These are phyloP conservation scores for Syzygium jambos DNA, from an alignment of 345 rosid genomes.

Conservation along the genomic window DNA sequence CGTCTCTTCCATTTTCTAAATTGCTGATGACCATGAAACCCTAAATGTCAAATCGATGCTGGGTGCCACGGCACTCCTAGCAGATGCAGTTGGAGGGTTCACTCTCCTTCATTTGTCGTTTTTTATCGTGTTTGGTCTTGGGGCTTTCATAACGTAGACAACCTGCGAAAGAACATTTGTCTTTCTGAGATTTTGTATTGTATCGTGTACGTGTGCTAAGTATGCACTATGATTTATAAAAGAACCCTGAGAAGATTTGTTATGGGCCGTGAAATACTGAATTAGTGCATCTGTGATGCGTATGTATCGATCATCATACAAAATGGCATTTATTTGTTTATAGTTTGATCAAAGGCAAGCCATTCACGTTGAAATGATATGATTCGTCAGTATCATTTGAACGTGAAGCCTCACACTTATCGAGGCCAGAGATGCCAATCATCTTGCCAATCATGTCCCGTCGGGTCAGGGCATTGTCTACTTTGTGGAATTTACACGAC, in stretches of 20 bases:
- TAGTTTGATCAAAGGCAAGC: not conserved
- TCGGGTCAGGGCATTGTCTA: not conserved
- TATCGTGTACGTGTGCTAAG: too few species aligned
- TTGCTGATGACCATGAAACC: not conserved
- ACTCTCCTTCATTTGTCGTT: not conserved
- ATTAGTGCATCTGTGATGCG: not conserved
- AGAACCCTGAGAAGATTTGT: not conserved
- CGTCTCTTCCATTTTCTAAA: not conserved
- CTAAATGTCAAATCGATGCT: not conserved
- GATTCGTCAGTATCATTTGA: not conserved
- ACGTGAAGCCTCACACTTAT: not conserved
- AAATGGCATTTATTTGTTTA: not conserved
- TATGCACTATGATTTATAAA: not conserved
- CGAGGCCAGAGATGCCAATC: not conserved
- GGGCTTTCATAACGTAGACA: not conserved
- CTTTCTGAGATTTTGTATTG: not conserved
- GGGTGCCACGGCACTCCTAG: not conserved
- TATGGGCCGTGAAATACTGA: accelerated
- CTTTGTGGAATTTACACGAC: not conserved
- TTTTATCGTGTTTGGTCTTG: not conserved
- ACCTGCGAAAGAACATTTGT: not conserved
- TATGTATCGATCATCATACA: not conserved
- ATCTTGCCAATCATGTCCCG: not conserved
- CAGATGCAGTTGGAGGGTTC: not conserved
- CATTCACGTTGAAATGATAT: not conserved